These are phyloP conservation scores for Geotrichum macrosporum DNA, from an alignment of 1,139 yeast species.

Conservation along the genomic window DNA sequence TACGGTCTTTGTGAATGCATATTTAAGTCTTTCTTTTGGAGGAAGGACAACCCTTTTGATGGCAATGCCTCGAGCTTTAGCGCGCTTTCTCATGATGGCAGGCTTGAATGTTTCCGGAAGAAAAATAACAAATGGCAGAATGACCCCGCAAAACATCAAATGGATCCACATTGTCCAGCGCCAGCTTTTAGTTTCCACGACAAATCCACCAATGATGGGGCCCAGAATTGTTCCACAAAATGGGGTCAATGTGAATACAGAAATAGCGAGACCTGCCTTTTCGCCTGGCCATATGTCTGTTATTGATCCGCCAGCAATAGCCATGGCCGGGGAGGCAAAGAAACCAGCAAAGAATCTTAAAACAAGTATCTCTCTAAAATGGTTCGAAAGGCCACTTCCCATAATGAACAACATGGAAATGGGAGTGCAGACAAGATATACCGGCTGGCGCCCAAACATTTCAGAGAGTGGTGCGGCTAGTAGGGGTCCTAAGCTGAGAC, in stretches of 20 bases:
- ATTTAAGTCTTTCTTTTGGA: constrained; percentile 36
- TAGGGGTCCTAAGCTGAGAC: constrained; percentile 51
- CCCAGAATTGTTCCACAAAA: constrained; percentile 81
- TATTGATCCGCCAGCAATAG: constrained; percentile 81
- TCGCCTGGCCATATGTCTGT: constrained; percentile 65
- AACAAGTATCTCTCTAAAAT: constrained; percentile 47
- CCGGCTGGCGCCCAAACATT: constrained; percentile 51
- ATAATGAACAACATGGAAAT: constrained; percentile 53
- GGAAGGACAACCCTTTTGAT: constrained; percentile 39
- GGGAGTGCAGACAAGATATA: constrained; percentile 60
- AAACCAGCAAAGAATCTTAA: constrained; percentile 75
- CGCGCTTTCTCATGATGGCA: constrained; percentile 53
- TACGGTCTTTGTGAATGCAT: constrained; percentile 39
- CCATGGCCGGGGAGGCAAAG: constrained; percentile 76
- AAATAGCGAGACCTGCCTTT: constrained; percentile 65
- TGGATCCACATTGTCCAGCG: constrained; percentile 77
- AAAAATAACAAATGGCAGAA: constrained; percentile 48
- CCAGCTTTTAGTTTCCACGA: constrained; percentile 65
- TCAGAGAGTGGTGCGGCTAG: constrained; percentile 51
- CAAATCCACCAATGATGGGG: constrained; percentile 77
- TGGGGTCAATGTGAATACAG: constrained; percentile 69
- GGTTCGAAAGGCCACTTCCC: constrained; percentile 48
- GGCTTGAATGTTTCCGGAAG: constrained; percentile 72
- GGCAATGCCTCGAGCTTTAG: constrained; percentile 53
- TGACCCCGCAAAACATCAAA: constrained; percentile 65